Evolutionary conservation across 2,329 filamentous ascomycete species (phyloP), one percentile per base, ranked within the genome.

Genomic region (Cylindrodendrum hubeiense): DNA sequence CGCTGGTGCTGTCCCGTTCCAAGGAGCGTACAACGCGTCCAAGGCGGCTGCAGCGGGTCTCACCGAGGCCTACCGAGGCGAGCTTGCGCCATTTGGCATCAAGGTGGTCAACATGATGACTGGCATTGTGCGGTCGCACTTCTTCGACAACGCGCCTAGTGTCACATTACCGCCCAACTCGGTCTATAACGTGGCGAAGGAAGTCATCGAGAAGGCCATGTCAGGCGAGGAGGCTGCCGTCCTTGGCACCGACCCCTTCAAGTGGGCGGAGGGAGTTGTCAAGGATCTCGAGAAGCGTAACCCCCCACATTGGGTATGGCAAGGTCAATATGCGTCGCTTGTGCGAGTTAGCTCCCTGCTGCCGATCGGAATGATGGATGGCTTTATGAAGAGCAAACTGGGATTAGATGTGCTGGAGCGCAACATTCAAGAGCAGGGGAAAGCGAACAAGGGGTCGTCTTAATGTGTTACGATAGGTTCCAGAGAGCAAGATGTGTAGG

Each of bases 11-110:
- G 12, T 37, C 3, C 71, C 72, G 0, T 73, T 74, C 28, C 75
- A 79, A 44, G 74, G 74, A 1, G 37, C 68, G 1, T 78, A 78
- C 51, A 72, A 66, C 24, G 66, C 71, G 15, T 75, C 75, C 9
- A 78, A 78, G 26, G 71, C 73, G 1, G 75, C 76, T 1, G 62
- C 68, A 0, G 39, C 63, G 2, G 68, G 66, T 13, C 34, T 75
- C n/a, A 75, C 75, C 0, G 75, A 78, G 12, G 67, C 56, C 1
- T 53, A 74, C 7, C 64, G 75, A 4, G 47, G 69, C 2, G 76
- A 78, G 51, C 73, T 78, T 3, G 58, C 52, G 1, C 75, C 75
- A 0, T 74, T 78, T 1, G 74, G 71, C 2, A 70, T 78, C 5
- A 67, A 68, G 1, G 65, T 72, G 5, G 60, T 78, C 26, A 74